Percentiles rank a stretch among this genome's conserved stretches.
Conservation (phyloP, 2,329 filamentous ascomycete genomes). For the Alternaria sp. region DNA sequence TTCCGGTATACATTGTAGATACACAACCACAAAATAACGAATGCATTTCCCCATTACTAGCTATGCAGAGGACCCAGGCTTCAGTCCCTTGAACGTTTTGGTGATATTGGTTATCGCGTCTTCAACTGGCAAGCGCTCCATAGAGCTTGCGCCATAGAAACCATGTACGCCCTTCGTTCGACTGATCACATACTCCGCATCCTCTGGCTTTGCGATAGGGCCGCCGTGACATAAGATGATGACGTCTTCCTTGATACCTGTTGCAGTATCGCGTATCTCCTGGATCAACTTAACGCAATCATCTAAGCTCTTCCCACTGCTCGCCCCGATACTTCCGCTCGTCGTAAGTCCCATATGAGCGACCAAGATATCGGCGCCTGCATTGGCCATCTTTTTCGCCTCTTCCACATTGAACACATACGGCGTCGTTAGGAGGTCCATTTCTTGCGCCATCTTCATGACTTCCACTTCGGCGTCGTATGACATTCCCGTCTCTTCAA, state of each 20-base stretch:
- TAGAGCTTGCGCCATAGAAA: conserved; percentile 73
- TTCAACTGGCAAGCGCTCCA: conserved; percentile 73
- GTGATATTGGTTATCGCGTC: conserved; percentile 67
- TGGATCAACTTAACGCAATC: conserved; percentile 69
- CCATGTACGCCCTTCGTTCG: conserved; percentile 70
- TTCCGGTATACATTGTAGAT: conserved; percentile 50
- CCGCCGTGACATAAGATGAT: conserved; percentile 75
- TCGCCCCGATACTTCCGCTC: conserved; percentile 68
- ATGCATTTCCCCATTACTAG: neutral
- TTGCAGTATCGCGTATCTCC: conserved; percentile 67
- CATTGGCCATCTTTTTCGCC: conserved; percentile 65
- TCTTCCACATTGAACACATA: conserved; percentile 72
- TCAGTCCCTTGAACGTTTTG: conserved; percentile 58
- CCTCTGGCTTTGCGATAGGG: conserved; percentile 68
- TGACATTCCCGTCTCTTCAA: conserved; percentile 76
- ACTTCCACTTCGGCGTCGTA: conserved; percentile 72
- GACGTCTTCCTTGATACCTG: conserved; percentile 62
- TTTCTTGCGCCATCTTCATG: conserved; percentile 63
- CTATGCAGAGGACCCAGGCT: conserved; percentile 5
- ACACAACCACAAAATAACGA: neutral
- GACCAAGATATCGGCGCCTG: conserved; percentile 71
- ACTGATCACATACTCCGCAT: conserved; percentile 68
- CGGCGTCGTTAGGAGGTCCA: conserved; percentile 70
- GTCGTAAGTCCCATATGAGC: conserved; percentile 73
- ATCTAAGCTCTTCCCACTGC: conserved; percentile 66